Base-by-base conservation (phyloP, 129 eudicot genomes). In the Helianthus tuberosus region DNA sequence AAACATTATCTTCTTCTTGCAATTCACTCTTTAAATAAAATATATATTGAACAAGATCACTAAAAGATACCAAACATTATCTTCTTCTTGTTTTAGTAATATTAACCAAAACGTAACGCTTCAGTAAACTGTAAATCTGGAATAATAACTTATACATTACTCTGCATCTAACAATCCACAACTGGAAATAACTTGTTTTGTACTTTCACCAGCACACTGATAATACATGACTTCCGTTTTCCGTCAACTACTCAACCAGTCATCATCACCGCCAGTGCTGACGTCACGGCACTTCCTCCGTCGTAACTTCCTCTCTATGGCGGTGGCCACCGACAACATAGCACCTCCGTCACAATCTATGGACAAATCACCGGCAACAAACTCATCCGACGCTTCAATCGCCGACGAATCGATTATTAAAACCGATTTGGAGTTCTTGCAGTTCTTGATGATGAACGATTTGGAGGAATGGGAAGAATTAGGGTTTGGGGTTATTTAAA, bases 281-380 rank as follows among this genome's bases (percentile, higher is more conserved):
- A 50, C 55, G 39, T 55, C 66, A 50, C 65, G 64, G 72, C 23
- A 23, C 39, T 20, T 32, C 68, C 36, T 60, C 75, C 62, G 59
- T 62, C 61, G 36, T 51, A 67, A 68, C 39, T 14, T 12, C 76
- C 11, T 23, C 64, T 17, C 71, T 52, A 87, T 87, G 92, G 92
- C 92, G 54, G 89, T 81, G 39, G 83, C 75, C 51, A 78, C n/a
- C n/a, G 89, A 81, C 64, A 81, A 72, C 66, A 64, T 64, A 14
- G 63, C 72, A 71, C 69, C 85, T 14, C 59, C 79, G 23, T 69
- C 81, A 27, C 81, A 76, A 59, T 85, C 86, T 6, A 78, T 85
- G 89, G 82, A 82, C 36, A 77, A 66, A 20, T 68, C 71, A 23
- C 74, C 81, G 50, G 13, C 89, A 14, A 15, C 54, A 16, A 60